These are phyloP conservation scores for Paramecium caudatum DNA, from an alignment of 73 alveolate genomes.

Conservation along the genomic window DNA sequence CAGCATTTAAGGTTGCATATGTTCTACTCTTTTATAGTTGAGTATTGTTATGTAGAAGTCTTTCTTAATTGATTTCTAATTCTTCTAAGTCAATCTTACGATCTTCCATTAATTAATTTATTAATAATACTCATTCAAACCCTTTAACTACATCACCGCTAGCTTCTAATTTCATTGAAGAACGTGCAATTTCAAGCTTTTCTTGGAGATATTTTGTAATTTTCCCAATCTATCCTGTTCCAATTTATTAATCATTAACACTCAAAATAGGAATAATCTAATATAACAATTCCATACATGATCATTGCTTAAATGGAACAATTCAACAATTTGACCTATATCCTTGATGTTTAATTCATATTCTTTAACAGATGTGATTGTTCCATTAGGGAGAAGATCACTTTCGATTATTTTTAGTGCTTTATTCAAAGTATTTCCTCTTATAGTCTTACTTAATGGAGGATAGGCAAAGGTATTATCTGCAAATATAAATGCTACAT, in stretches of 20 bases:
- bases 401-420: conserved; percentile 11
- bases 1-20: conserved; percentile 31
- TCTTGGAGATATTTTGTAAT: conserved; percentile 10
- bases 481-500: conserved; percentile 22
- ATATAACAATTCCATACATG: neutral
- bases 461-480: conserved; percentile 41
- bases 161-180: neutral
- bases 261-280: conserved; percentile 49
- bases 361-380: neutral
- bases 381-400: neutral
- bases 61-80: conserved; percentile 4
- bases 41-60: neutral
- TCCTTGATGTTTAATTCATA: neutral
- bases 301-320: conserved; percentile 59
- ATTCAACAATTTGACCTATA: conserved; percentile 4
- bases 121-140: neutral
- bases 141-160: neutral
- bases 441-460: conserved; percentile 41
- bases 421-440: conserved; percentile 64
- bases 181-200: conserved; percentile 40
- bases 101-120: conserved; percentile 36
- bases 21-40: conserved; percentile 44
- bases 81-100: conserved; percentile 1
- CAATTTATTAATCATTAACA: conserved; percentile 42
- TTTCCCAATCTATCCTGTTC: conserved; percentile 23